These are phyloP conservation scores for Zygosaccharomyces siamensis DNA, from an alignment of 805 yeast species.

Conservation along the genomic window DNA sequence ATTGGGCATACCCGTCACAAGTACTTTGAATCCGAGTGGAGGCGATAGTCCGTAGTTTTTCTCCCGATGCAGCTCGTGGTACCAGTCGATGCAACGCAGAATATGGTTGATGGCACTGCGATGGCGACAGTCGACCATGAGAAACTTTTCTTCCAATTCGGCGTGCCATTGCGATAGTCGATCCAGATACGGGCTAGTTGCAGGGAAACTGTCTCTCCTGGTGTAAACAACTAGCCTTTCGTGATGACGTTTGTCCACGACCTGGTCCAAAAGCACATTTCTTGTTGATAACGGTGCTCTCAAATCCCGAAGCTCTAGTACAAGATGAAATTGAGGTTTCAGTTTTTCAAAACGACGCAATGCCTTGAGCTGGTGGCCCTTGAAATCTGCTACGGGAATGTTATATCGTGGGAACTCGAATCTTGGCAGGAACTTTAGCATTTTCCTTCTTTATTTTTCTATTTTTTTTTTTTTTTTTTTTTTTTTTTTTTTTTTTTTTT, in stretches of 20 bases:
- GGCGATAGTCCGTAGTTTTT: conserved; percentile 52
- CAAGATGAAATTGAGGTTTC: conserved; percentile 74
- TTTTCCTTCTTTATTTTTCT: not conserved
- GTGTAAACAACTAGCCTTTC: conserved; percentile 55
- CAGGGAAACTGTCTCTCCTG: conserved; percentile 57
- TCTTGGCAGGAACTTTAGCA: conserved; percentile 58
- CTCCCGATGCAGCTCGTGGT: conserved; percentile 33
- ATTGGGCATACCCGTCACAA: conserved; percentile 93
- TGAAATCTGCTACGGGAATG: conserved; percentile 69
- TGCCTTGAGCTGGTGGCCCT: conserved; percentile 87
- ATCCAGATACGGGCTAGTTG: conserved; percentile 15
- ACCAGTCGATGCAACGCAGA: conserved; percentile 45
- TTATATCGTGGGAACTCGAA: conserved; percentile 66
- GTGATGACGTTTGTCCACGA: conserved; percentile 45
- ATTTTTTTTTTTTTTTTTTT: not conserved
- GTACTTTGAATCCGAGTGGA: conserved; percentile 71
- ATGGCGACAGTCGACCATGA: conserved; percentile 56
- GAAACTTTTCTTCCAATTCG: conserved; percentile 38
- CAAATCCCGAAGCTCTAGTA: conserved; percentile 81
- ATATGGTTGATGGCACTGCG: conserved; percentile 47
- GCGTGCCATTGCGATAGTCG: conserved; percentile 48
- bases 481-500: not conserved
- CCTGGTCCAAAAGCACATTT: conserved; percentile 70
- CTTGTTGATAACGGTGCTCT: conserved; percentile 85
- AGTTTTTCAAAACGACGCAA: conserved; percentile 58